Evolutionary conservation across 2,329 filamentous ascomycete genomes (phyloP).

Genomic region (Eutypella sp.): DNA sequence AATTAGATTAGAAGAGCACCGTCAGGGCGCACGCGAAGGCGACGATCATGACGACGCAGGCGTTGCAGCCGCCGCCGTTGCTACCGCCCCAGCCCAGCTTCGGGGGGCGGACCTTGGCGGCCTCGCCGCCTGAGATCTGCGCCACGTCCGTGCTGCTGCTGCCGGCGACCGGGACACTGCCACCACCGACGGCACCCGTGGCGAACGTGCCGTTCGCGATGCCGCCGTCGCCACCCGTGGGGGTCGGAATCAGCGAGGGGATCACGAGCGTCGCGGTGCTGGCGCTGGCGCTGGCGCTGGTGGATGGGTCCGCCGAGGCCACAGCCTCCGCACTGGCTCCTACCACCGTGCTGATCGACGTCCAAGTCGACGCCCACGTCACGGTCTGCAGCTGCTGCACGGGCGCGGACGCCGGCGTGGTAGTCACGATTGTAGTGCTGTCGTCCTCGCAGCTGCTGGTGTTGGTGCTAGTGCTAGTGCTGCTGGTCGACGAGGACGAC

Average conservation of each 20-base stretch:
- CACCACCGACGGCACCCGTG: neutral
- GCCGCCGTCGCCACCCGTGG: neutral
- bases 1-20: neutral
- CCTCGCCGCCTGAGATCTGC: neutral
- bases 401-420: no score
- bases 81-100: conserved; percentile 3
- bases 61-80: conserved; percentile 2
- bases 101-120: neutral
- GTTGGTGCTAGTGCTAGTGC: neutral
- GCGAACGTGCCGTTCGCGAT: neutral
- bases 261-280: conserved; percentile 1
- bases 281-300: neutral
- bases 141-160: neutral
- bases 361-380: neutral
- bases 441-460: neutral
- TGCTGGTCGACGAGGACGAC: neutral
- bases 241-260: neutral
- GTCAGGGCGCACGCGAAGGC: neutral
- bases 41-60: conserved; percentile 7
- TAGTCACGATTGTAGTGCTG: neutral
- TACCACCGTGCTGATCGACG: no score
- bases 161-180: neutral
- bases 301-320: no score
- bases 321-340: no score
- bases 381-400: neutral